Evolutionary conservation across 805 yeast species (phyloP).

Genomic region (Debaryomyces tyrocola): DNA sequence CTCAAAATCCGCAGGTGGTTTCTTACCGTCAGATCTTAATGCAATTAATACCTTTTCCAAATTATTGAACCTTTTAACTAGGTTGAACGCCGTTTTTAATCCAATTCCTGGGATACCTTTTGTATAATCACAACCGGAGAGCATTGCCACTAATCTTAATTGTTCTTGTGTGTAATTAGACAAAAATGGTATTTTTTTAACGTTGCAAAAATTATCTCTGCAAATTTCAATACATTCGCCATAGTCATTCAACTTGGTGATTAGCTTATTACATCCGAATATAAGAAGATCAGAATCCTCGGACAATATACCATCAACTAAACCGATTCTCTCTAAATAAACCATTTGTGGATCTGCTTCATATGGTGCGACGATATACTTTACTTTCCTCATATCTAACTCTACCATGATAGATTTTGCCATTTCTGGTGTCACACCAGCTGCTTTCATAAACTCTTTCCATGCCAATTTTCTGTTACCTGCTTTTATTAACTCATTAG

Average conservation of each 20-base stretch:
- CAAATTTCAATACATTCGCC: conserved; percentile 71
- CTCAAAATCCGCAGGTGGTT: conserved; percentile 56
- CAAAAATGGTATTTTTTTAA: conserved; percentile 51
- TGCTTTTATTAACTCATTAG: conserved; percentile 46
- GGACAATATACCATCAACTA: conserved; percentile 82
- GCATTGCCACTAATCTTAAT: conserved; percentile 72
- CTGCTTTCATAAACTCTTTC: conserved; percentile 71
- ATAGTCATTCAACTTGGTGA: conserved; percentile 81
- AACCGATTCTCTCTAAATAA: conserved; percentile 69
- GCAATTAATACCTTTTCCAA: conserved; percentile 58
- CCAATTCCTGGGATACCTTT: conserved; percentile 84
- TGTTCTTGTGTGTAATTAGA: conserved; percentile 54
- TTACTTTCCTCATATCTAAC: conserved; percentile 55
- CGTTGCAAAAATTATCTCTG: conserved; percentile 50
- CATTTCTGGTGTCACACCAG: conserved; percentile 88
- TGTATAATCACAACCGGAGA: conserved; percentile 97
- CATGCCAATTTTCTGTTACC: conserved; percentile 65
- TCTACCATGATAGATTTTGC: conserved; percentile 81
- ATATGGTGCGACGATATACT: conserved; percentile 91
- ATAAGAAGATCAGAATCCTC: conserved; percentile 93
- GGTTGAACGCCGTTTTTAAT: conserved; percentile 65
- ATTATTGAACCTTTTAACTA: conserved; percentile 51
- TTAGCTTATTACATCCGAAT: conserved; percentile 75
- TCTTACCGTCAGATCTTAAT: conserved; percentile 61
- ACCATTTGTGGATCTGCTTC: conserved; percentile 99